These are phyloP conservation scores for Phaeosphaeriaceae sp. DNA, from an alignment of 2,329 filamentous ascomycete species.

Conservation along the genomic window DNA sequence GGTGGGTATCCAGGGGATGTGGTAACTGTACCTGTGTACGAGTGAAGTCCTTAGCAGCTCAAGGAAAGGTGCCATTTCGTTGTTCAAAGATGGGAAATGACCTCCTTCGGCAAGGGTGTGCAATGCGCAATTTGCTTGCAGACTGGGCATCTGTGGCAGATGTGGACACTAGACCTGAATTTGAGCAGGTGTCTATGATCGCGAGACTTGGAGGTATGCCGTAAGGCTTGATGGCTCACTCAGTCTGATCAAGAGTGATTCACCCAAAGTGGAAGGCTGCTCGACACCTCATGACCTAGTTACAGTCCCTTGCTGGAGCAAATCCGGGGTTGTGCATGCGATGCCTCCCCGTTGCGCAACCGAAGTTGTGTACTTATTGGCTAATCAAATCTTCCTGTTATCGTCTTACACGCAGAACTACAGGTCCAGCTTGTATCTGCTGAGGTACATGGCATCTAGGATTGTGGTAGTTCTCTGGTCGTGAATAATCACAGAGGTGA, in stretches of 20 bases:
- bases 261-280: neutral
- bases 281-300: neutral
- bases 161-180: neutral
- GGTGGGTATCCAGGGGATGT: too few species aligned
- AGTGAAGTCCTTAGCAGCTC: neutral
- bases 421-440: neutral
- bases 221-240: neutral
- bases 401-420: neutral
- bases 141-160: neutral
- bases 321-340: neutral
- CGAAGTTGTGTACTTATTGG: neutral
- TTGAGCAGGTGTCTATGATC: neutral
- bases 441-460: neutral
- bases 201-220: neutral
- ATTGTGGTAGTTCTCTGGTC: neutral
- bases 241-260: neutral
- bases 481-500: neutral
- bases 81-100: neutral
- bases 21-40: neutral
- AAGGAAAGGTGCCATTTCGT: too few species aligned
- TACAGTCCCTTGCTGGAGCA: neutral
- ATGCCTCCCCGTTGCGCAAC: neutral
- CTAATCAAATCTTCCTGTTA: neutral
- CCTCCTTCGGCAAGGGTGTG: neutral
- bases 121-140: neutral